Evolutionary conservation across 2,329 filamentous ascomycete genomes (phyloP), one percentile per base, ranked within the genome.

Genomic region (Monosporascus cannonballus): DNA sequence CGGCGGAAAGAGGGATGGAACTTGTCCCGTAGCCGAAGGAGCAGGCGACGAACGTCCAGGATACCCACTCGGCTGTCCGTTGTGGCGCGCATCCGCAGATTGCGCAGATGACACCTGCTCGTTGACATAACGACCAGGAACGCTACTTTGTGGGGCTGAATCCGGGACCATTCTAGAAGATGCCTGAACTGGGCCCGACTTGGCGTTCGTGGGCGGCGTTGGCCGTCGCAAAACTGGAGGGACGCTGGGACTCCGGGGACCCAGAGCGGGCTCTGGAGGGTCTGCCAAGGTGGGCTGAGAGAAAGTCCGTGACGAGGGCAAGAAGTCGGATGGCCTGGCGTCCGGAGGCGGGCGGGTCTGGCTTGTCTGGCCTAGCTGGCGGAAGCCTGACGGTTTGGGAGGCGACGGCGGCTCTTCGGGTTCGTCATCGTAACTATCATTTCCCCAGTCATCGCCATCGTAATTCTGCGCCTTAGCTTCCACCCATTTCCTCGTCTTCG

Each of bases 401-500:
- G 75, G 71, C 48, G 73, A 69, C 37, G 72, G 69, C 48, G 72
- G 68, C 36, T 72, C 68, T 42, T 75, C 71, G 7, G 67, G 62
- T 37, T 79, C 77, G 41, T 85, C 80, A n/a, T 83, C 80, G 53
- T 83, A 80, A 8, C 85, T 81, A 37, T 86, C 84, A 52, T 78
- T 87, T 37, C 90, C 93, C 92, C 93, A 96, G 65, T 96, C 93
- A 63, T 95, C 91, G 57, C 92, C 93, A 64, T 93, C 92, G 66
- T 97, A 97, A 66, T 84, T 89, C 62, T 88, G 85, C 54, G 84
- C 79, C 70, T 92, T 93, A 37, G 93, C 93, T 64, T 96, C 87
- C 38, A 93, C 87, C 93, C 93, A 97, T 80, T 96, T 96, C 72
- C 86, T 89, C 51, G 92, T 96, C 74, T 96, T 96, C 52, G 85